phyloP scores from a whole-genome alignment of 768 basidiomycete species.

The Tulasnella calospora region DNA sequence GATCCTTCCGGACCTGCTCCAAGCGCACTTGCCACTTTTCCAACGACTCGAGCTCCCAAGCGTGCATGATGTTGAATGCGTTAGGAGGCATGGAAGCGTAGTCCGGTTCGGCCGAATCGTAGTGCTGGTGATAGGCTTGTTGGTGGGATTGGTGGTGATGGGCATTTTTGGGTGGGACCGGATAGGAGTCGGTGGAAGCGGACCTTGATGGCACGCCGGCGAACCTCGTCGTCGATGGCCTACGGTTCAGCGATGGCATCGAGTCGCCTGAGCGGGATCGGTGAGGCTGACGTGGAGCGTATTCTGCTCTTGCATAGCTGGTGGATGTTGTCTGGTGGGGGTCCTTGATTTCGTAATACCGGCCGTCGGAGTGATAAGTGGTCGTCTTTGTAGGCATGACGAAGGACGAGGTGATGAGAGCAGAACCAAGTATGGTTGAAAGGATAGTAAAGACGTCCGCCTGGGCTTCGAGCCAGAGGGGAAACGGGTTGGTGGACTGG shows the following conservation, averaged over 20 bases:
- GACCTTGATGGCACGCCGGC: slow-evolving; percentile 7
- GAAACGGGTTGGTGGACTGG: background rate
- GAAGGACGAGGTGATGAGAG: background rate
- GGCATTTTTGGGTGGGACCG: slow-evolving; percentile 7
- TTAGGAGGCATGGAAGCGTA: background rate
- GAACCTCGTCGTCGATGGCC: slow-evolving; percentile 13
- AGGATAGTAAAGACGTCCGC: background rate
- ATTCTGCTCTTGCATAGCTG: background rate
- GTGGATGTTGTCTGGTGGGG: background rate
- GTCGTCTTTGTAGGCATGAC: background rate
- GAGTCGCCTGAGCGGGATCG: slow-evolving; percentile 9
- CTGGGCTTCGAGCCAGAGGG: slow-evolving; percentile 1
- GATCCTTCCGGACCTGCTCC: slow-evolving; percentile 14
- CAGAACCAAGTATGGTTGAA: background rate
- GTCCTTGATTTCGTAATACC: background rate
- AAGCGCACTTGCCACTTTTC: slow-evolving; percentile 22
- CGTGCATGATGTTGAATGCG: slow-evolving; percentile 21
- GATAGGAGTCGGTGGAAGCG: slow-evolving; percentile 8
- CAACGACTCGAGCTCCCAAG: slow-evolving; percentile 24
- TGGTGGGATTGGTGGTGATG: background rate
- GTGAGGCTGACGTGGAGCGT: slow-evolving; percentile 6
- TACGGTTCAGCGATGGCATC: background rate
- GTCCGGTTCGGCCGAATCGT: background rate
- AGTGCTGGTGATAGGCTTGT: background rate
- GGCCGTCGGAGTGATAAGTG: background rate